Evolutionary conservation across 1,284 basidiomycete genomes (phyloP), one percentile per base, ranked within the genome.

Genomic region (Cryptococcus maquisensis): DNA sequence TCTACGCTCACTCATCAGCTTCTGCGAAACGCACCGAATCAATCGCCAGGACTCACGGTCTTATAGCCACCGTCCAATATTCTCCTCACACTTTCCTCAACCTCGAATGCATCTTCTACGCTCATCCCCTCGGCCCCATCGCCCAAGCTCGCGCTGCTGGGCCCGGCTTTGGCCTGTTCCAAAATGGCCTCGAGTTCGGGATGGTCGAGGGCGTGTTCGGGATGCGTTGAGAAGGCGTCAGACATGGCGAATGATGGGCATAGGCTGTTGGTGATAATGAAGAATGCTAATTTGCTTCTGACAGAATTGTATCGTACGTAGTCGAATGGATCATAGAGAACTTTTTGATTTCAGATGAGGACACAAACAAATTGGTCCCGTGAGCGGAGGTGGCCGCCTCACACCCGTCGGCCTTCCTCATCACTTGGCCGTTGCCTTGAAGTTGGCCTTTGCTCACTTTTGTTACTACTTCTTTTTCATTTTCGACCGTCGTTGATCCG

Each of bases 1-100:
- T 84, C 88, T 92, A 48, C 13, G 51, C 37, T 18, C n/a, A n/a
- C 36, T 45, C n/a, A 46, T 51, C 40, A 59, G 50, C 18, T 50
- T n/a, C n/a, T n/a, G n/a, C n/a, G n/a, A 3, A 20, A 18, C 12
- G 21, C 15, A 2, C 6, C 21, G 35, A 26, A 8, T 24, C 32
- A 47, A 20, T 32, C 32, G 16, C 7, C 43, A 44, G 12, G 37
- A 56, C 75, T 41, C 43, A 77, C 76, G 35, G 74, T 74, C 56
- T 73, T 72, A 65, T 77, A 79, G 4, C 67, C 71, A 4, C 75
- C 75, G 12, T 62, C 61, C 2, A 73, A 38, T 44, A 79, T 76
- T 32, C 75, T 64, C 48, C 54, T 35, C 9, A 77, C 63, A 3
- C 76, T 77, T 40, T 67, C 63, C 1, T 68, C 64, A 38, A 79